Evolutionary conservation across 2,329 filamentous ascomycete species (phyloP), one percentile per base, ranked within the genome.

Genomic region (Xenosphaeropsis pyriputrescens): DNA sequence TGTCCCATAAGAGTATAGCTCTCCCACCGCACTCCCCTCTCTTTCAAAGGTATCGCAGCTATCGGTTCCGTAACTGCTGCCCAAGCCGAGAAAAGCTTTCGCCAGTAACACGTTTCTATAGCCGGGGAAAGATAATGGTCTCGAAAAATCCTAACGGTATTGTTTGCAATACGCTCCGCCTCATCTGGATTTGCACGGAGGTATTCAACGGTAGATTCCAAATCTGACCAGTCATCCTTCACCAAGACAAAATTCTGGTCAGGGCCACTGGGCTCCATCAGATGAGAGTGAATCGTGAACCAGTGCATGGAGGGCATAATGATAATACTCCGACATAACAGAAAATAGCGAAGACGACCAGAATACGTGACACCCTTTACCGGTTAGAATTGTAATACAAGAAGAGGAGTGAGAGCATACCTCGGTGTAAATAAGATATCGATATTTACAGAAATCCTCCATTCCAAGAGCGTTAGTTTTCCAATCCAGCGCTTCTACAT

Each of bases 21-120:
- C n/a, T n/a, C n/a, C n/a, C n/a, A n/a, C n/a, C n/a, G n/a, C n/a
- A n/a, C n/a, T n/a, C n/a, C n/a, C n/a, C n/a, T n/a, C n/a, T n/a
- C n/a, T n/a, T n/a, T n/a, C n/a, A n/a, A n/a, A n/a, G n/a, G n/a
- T n/a, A n/a, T n/a, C n/a, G n/a, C n/a, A n/a, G n/a, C n/a, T n/a
- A n/a, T n/a, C n/a, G n/a, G n/a, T n/a, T n/a, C n/a, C n/a, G n/a
- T n/a, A n/a, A 43, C 41, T 16, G 39, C 34, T 19, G 45, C 45
- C 36, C 40, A 47, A 30, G 34, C 37, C 13, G 16, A 22, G 14
- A 47, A 35, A 34, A 47, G 33, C 19, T 60, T 54, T n/a, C 68
- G 56, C 67, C 68, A 72, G 43, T 72, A 72, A 43, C 68, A 73
- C 3, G 63, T 60, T 49, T 72, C 65, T 1, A 68, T 67, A 3